Evolutionary conservation across 805 yeast species (phyloP), one percentile per base, ranked within the genome.

Genomic region (Isabelozyma heimii): DNA sequence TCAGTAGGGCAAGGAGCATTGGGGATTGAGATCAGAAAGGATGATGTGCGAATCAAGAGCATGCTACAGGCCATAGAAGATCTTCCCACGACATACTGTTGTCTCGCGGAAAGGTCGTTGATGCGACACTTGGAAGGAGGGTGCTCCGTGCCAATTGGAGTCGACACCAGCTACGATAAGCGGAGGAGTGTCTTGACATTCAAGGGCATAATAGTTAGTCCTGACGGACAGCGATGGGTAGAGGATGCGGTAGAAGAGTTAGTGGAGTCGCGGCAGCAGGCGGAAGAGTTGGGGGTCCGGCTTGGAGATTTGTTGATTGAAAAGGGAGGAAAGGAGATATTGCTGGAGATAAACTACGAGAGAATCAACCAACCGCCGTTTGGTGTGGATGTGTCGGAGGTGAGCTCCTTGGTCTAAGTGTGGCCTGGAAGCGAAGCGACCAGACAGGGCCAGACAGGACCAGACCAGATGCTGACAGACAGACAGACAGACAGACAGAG

Each of bases 1-100:
- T 97, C 99, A 1, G 97, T 94, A 41, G 99, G 99, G n/a, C 99
- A 94, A 72, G 99, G 99, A 54, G 98, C 98, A 0, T 70, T 94
- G 42, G 99, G 98, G 15, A 73, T 94, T 27, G 99, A 94, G 70
- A 89, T 92, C 56, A 80, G 95, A 58, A 78, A 78, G 49, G 80
- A 77, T 50, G 97, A 94, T 66, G 60, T 66, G 5, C 70, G 73
- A 45, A 80, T 88, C 67, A 72, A 72, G 56, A 66, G 76, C 47
- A 75, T 91, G 15, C 79, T 95, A 56, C 66, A 76, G 14, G 75
- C 80, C 49, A 81, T 92, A 52, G 85, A 84, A 57, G 85, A 91
- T 65, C 65, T 71, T 41, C 76, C 81, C 5, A 78, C 95, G 3
- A 80, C 91, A 1, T 69, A 83, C 51, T 79, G 95, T 57, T 91